Conservation (phyloP, 106 monocot genomes). For the Hemerocallis citrina region DNA sequence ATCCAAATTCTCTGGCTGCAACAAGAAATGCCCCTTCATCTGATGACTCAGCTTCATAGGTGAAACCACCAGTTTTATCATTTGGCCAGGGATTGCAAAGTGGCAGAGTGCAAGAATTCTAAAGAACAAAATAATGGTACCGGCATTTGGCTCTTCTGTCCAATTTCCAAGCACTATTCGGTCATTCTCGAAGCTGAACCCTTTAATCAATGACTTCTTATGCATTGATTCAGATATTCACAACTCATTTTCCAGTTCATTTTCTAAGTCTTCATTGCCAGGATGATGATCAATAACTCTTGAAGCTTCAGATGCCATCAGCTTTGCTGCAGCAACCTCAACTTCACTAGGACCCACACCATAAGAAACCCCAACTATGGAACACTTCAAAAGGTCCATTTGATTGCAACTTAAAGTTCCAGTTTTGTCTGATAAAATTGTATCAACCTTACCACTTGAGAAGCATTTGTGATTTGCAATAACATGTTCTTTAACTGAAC, state of each 20-base stretch:
- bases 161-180: conserved; percentile 75
- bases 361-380: conserved; percentile 53
- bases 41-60: conserved; percentile 89
- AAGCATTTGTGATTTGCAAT: too few relatives aligned
- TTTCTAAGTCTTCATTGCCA: conserved; percentile 9
- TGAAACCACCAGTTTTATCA: conserved; percentile 63
- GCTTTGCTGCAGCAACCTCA: conserved; percentile 52
- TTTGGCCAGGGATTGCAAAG: conserved; percentile 67
- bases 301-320: conserved; percentile 35
- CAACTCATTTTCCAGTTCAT: conserved; percentile 47
- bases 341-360: conserved; percentile 54
- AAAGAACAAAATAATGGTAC: conserved; percentile 58
- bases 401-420: conserved; percentile 68
- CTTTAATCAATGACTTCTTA: conserved; percentile 37
- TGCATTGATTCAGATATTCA: conserved; percentile 12
- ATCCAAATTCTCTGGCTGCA: conserved; percentile 90
- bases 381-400: conserved; percentile 69
- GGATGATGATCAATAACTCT: too few relatives aligned
- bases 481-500: too few relatives aligned
- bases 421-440: conserved; percentile 58
- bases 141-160: conserved; percentile 45
- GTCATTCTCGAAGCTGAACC: conserved; percentile 77
- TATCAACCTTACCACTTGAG: too few relatives aligned
- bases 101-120: conserved; percentile 83
- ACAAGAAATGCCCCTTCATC: conserved; percentile 91